Evolutionary conservation across 179 eudicot genomes (phyloP), one percentile per base, ranked within the genome.

Genomic region (Nepenthes alata): DNA sequence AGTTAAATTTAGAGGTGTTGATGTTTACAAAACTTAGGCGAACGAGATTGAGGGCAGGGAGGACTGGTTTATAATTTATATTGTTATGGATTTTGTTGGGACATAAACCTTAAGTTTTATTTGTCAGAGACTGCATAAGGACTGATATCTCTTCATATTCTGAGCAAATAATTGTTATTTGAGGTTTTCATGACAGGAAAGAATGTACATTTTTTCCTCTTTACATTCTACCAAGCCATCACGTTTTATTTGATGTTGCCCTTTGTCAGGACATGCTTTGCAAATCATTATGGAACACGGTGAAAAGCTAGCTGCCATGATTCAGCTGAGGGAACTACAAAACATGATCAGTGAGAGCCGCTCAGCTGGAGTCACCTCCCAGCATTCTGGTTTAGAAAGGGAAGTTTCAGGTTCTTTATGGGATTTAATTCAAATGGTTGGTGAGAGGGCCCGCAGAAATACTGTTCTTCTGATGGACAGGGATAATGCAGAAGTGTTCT

Each of bases 401-500:
- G 83, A 75, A 64, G 73, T 72, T 60, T 77, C 95, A 60, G 90
- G 97, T 65, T 75, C 93, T 50, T 80, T 93, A 60, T 93, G 98
- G 98, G 97, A 89, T 77, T 75, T 93, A 53, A 86, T 89, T 82
- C 97, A 89, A 74, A 63, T 87, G 63, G 97, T 89, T 64, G 97
- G 98, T 65, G 98, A 93, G 76, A 83, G 77, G 64, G 86, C 96
- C 45, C 93, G 98, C 41, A 74, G 93, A 65, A 87, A 82, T 71
- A 83, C 93, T 38, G 88, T 93, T 58, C 95, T 93, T 69, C 72
- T 93, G 61, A 89, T 93, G 96, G 98, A 93, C 72, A 86, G 98
- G 74, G 95, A 93, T 65, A 93, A 89, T 75, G 85, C 93, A 64
- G 98, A 93, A 78, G 98, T 93, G 37, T 85, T 93, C 68, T 93